Percentiles rank a stretch among this genome's conserved stretches.
Conservation (phyloP, 805 yeast species). For the Metschnikowia anglica region DNA sequence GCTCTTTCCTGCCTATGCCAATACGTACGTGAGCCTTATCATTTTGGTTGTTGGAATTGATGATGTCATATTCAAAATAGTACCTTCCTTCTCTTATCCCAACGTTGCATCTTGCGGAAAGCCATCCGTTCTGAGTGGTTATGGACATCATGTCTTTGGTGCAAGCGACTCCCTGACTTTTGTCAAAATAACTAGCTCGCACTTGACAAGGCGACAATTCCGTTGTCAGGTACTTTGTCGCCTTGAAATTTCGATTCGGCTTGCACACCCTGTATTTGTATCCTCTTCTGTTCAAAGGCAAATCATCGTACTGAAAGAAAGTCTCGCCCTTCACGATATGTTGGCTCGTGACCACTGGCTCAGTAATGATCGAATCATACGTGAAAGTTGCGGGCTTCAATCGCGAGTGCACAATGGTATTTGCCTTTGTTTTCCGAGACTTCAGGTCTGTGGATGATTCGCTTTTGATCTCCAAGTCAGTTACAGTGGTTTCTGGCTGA, state of each 20-base stretch:
- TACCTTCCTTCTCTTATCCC: constrained; percentile 75
- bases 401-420: constrained; percentile 36
- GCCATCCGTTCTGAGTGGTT: constrained; percentile 72
- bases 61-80: constrained; percentile 73
- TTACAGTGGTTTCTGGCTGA: constrained; percentile 26
- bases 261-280: constrained; percentile 79
- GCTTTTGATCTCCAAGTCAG: constrained; percentile 18
- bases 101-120: constrained; percentile 71
- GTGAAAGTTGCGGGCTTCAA: constrained; percentile 37
- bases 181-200: constrained; percentile 64
- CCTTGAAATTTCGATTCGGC: constrained; percentile 59
- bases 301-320: constrained; percentile 62
- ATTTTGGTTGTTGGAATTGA: constrained; percentile 47
- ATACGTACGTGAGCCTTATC: constrained; percentile 66
- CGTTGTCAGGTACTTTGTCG: constrained; percentile 64
- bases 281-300: constrained; percentile 76
- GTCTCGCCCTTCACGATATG: constrained; percentile 18
- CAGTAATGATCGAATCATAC: constrained; percentile 12
- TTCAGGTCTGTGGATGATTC: constrained; percentile 21
- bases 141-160: constrained; percentile 38
- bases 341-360: constrained; percentile 17
- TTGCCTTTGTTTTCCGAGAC: constrained; percentile 27
- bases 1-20: constrained; percentile 84
- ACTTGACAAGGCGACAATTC: constrained; percentile 68
- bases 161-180: constrained; percentile 54